Evolutionary conservation across 2,329 filamentous ascomycete species (phyloP).

Genomic region (Epichloe brachyelytri): DNA sequence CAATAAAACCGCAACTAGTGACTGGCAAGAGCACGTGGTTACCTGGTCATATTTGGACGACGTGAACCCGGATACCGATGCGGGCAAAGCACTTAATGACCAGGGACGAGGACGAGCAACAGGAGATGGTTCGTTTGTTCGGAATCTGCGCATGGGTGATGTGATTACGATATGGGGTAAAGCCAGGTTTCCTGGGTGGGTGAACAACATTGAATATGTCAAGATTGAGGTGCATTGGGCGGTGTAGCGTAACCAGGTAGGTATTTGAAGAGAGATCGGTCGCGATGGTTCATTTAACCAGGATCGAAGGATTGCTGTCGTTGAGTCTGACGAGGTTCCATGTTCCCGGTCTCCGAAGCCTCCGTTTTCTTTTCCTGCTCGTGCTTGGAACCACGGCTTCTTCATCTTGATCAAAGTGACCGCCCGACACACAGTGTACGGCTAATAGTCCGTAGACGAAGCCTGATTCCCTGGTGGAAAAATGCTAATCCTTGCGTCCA

Average conservation of each 20-base stretch:
- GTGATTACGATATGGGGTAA: conserved; percentile 49
- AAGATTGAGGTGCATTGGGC: conserved; percentile 48
- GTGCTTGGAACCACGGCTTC: too few species aligned
- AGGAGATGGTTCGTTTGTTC: conserved; percentile 42
- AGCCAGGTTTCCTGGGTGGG: conserved; percentile 42
- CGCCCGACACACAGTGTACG: background rate
- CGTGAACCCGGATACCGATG: conserved; percentile 28
- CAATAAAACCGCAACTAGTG: conserved; percentile 26
- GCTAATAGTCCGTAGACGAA: background rate
- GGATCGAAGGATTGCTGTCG: too few species aligned
- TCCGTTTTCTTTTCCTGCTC: too few species aligned
- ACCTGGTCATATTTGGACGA: conserved; percentile 42
- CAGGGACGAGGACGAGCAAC: conserved; percentile 38
- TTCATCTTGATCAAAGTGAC: background rate
- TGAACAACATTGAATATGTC: conserved; percentile 35
- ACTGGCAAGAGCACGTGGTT: conserved; percentile 30
- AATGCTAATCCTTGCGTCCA: background rate
- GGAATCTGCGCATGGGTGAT: conserved; percentile 43
- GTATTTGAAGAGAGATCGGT: too few species aligned
- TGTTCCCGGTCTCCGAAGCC: too few species aligned
- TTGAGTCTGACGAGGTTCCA: too few species aligned
- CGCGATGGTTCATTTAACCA: too few species aligned
- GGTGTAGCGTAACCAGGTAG: conserved; percentile 22
- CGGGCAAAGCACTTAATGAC: conserved; percentile 23
- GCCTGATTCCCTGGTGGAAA: background rate